phyloP scores from a whole-genome alignment of 78 protist genomes.

The Planoprotostelium fungivorum region DNA sequence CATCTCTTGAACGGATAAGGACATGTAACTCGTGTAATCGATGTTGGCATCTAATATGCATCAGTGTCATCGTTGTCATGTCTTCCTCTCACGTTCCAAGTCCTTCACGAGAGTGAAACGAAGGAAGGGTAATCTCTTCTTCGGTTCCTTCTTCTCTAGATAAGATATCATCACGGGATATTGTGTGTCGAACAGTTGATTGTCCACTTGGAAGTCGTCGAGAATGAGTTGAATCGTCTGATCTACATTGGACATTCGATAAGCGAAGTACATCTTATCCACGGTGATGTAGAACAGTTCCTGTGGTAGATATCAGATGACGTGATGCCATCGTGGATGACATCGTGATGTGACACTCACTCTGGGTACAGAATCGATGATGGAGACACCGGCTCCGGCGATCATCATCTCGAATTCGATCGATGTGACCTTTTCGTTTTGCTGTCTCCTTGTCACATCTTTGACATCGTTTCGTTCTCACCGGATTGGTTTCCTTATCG shows the following conservation, averaged over 20 bases:
- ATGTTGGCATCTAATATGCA: neutral
- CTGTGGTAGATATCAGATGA: slow-evolving; percentile 39
- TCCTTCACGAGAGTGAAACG: neutral
- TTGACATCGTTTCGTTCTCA: neutral
- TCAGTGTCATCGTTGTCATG: no score
- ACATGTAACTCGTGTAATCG: neutral
- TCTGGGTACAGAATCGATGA: neutral
- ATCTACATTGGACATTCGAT: slow-evolving; percentile 20
- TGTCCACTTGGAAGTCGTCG: slow-evolving; percentile 50
- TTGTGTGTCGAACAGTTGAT: slow-evolving; percentile 47
- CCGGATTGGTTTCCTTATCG: neutral
- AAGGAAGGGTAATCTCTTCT: neutral
- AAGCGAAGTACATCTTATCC: slow-evolving; percentile 18
- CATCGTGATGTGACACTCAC: neutral
- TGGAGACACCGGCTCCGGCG: neutral
- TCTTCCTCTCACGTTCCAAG: neutral
- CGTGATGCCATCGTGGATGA: neutral
- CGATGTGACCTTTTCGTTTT: neutral
- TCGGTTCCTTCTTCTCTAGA: neutral
- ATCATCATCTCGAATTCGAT: neutral
- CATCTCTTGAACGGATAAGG: neutral
- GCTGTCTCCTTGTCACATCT: neutral
- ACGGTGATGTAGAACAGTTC: slow-evolving; percentile 27
- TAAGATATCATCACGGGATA: slow-evolving; percentile 24
- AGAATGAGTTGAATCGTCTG: slow-evolving; percentile 34